Conservation (phyloP, 2,329 filamentous ascomycete genomes). For the Parafenestella ontariensis region DNA sequence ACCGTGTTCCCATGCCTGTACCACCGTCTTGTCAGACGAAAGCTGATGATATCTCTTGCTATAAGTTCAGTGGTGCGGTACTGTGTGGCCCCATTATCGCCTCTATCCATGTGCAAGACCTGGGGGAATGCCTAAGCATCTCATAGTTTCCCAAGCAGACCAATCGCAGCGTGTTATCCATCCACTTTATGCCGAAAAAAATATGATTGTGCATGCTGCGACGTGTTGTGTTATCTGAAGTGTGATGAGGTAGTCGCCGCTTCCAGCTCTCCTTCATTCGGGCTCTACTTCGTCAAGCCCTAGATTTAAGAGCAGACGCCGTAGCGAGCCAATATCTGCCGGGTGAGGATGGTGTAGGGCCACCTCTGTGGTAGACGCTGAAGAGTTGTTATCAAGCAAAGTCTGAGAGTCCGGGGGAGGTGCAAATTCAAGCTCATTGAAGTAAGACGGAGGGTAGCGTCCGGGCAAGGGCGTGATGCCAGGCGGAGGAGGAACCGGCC, state of each 20-base stretch:
- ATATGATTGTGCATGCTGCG: no score
- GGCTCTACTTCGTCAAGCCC: neutral
- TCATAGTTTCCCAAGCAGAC: no score
- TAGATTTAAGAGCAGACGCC: neutral
- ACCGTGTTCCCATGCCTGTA: neutral
- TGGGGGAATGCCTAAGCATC: no score
- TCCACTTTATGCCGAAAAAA: no score
- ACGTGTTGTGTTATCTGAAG: no score
- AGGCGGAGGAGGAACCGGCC: no score
- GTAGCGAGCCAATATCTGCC: neutral
- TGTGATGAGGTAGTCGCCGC: neutral
- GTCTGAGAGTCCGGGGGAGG: no score
- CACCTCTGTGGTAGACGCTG: neutral
- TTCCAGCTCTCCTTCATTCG: neutral
- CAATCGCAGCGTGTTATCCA: no score
- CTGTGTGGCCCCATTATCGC: neutral
- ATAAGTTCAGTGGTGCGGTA: neutral
- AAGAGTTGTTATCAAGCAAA: neutral
- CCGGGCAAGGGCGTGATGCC: no score
- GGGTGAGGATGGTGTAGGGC: neutral
- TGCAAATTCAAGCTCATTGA: no score
- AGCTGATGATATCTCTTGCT: neutral
- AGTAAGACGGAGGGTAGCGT: no score
- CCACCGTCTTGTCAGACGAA: neutral
- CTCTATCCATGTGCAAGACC: neutral